Conservation (phyloP, 805 yeast genomes). For the Saccharomycopsis sp. region DNA sequence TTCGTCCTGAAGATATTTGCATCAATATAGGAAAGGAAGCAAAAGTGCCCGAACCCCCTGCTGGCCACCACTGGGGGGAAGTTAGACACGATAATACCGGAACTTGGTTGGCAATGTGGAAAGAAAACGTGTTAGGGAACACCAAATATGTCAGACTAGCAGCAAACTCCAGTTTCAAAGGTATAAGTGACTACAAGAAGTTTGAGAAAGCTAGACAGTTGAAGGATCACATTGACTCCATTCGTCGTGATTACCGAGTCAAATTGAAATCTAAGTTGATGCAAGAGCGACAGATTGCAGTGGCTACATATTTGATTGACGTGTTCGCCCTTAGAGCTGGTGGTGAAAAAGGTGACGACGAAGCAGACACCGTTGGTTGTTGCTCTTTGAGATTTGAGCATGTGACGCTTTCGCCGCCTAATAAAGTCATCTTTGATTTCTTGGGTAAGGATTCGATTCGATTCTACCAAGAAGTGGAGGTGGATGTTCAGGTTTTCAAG, state of each 20-base stretch:
- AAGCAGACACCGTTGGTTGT: conserved; percentile 97
- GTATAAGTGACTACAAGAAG: conserved; percentile 83
- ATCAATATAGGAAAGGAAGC: conserved; percentile 72
- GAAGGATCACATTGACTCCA: conserved; percentile 60
- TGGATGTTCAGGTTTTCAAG: conserved; percentile 86
- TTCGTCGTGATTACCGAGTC: conserved; percentile 66
- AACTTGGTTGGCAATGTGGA: conserved; percentile 97
- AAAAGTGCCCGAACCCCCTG: conserved; percentile 73
- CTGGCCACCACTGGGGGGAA: conserved; percentile 88
- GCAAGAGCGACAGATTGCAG: conserved; percentile 87
- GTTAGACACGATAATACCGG: conserved; percentile 83
- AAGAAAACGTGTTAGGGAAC: conserved; percentile 79
- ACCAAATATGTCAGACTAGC: conserved; percentile 89
- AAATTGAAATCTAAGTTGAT: conserved; percentile 68
- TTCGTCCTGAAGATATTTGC: conserved; percentile 82
- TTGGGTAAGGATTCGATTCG: conserved; percentile 94
- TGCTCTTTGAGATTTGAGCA: conserved; percentile 91
- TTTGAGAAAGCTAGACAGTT: conserved; percentile 90
- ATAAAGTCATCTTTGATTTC: conserved; percentile 81
- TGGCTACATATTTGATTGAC: conserved; percentile 89
- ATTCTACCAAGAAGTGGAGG: conserved; percentile 87
- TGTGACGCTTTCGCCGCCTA: conserved; percentile 77
- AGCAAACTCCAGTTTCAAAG: conserved; percentile 84
- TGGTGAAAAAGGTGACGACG: conserved; percentile 95
- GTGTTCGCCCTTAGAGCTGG: conserved; percentile 95